Percentiles rank a stretch among this genome's conserved stretches.
These are phyloP conservation scores for Kwoniella sp. DNA, from an alignment of 768 basidiomycete species.

Conservation along the genomic window DNA sequence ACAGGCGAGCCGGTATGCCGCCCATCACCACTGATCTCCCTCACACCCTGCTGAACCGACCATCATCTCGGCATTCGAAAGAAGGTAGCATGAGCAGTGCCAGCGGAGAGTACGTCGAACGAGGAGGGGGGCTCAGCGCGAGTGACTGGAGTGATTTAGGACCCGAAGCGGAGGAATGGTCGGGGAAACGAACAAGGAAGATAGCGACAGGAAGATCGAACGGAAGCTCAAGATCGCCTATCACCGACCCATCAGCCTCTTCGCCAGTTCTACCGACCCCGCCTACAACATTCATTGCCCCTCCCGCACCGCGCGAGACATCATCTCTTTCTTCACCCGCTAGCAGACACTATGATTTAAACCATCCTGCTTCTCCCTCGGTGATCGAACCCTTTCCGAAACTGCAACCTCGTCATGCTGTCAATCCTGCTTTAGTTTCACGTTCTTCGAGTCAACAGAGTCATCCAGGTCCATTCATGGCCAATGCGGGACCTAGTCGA, in stretches of 20 bases:
- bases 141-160: constrained; percentile 40
- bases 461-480: constrained; percentile 4
- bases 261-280: constrained; percentile 29
- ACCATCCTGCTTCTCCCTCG: constrained; percentile 12
- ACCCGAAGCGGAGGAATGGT: constrained; percentile 24
- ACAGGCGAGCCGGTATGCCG: constrained; percentile 24
- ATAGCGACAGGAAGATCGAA: constrained; percentile 15
- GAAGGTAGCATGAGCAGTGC: constrained; percentile 48
- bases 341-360: constrained; percentile 13
- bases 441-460: constrained; percentile 12
- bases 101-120: constrained; percentile 40
- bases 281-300: constrained; percentile 11
- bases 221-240: constrained; percentile 34
- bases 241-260: constrained; percentile 25
- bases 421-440: constrained; percentile 2
- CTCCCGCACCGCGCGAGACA: constrained; percentile 3
- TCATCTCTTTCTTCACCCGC: constrained; percentile 26
- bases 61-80: constrained; percentile 45
- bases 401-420: constrained; percentile 9
- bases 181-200: neutral
- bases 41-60: constrained; percentile 15
- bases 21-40: constrained; percentile 34
- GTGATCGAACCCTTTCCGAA: constrained; percentile 13
- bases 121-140: constrained; percentile 22
- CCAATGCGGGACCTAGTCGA: constrained; percentile 31